These are phyloP conservation scores for Tympanopsis confertula DNA, from an alignment of 2,329 filamentous ascomycete species.

Conservation along the genomic window DNA sequence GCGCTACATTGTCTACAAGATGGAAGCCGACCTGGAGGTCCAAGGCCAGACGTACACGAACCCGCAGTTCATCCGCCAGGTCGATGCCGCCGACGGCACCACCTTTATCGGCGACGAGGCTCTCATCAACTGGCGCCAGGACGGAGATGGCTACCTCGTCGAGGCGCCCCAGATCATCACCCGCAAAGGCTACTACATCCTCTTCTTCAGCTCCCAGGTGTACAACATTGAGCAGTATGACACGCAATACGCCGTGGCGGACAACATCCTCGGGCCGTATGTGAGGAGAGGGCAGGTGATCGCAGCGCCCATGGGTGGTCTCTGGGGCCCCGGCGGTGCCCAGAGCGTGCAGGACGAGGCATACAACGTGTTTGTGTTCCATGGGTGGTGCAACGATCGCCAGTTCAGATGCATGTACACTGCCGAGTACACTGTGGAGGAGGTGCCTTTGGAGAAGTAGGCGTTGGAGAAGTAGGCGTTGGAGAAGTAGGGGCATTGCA, in stretches of 20 bases:
- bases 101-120: neutral
- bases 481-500: no score
- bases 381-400: neutral
- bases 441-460: no score
- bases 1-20: neutral
- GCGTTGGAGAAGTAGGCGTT: no score
- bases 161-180: neutral
- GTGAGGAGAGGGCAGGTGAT: neutral
- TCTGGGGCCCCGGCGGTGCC: neutral
- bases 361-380: neutral
- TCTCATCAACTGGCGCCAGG: neutral
- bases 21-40: neutral
- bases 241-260: neutral
- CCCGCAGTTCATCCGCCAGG: neutral
- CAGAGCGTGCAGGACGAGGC: neutral
- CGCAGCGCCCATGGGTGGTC: neutral
- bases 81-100: neutral
- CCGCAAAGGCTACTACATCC: neutral
- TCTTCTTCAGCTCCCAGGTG: neutral
- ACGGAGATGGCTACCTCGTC: neutral
- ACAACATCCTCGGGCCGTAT: neutral
- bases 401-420: neutral
- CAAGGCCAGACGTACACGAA: neutral
- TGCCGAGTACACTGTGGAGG: neutral
- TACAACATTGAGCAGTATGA: neutral